phyloP scores from a whole-genome alignment of 495 filamentous ascomycete species.

The Penicillium arizonense region DNA sequence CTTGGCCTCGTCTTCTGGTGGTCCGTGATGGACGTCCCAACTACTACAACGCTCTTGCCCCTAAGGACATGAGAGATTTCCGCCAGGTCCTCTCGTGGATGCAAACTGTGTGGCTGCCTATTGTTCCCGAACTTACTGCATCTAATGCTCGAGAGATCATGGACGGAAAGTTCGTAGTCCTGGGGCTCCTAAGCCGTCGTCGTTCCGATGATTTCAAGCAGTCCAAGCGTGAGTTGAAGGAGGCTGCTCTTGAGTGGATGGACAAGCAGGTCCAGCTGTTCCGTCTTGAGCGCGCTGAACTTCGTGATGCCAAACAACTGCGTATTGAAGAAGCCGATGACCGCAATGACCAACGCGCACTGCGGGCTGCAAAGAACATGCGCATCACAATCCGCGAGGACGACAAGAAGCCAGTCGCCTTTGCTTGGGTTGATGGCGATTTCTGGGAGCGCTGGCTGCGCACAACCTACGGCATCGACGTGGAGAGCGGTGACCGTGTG shows the following conservation, averaged over 20 bases:
- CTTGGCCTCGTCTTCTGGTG: constrained; percentile 88
- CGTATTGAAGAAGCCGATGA: constrained; percentile 96
- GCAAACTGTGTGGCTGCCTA: constrained; percentile 94
- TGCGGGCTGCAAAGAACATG: constrained; percentile 88
- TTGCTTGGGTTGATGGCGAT: constrained; percentile 97
- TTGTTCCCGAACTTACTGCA: constrained; percentile 90
- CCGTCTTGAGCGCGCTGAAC: constrained; percentile 85
- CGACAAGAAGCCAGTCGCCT: constrained; percentile 83
- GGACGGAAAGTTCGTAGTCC: constrained; percentile 87
- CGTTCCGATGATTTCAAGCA: constrained; percentile 74
- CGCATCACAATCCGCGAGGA: constrained; percentile 83
- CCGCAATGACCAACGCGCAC: constrained; percentile 80
- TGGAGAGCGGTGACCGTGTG: constrained; percentile 81
- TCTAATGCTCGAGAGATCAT: constrained; percentile 92
- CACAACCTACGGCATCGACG: constrained; percentile 88
- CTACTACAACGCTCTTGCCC: constrained; percentile 81
- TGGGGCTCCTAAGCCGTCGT: constrained; percentile 82
- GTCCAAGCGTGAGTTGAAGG: constrained; percentile 88
- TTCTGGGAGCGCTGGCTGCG: constrained; percentile 98
- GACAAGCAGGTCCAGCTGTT: constrained; percentile 88
- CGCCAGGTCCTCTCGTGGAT: constrained; percentile 84
- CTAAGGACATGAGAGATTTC: constrained; percentile 86
- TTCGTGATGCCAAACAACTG: constrained; percentile 90
- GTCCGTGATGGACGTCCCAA: constrained; percentile 84
- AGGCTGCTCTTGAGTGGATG: constrained; percentile 95